Evolutionary conservation across 345 rosid genomes (phyloP).

Genomic region (Streptanthus diversifolius): DNA sequence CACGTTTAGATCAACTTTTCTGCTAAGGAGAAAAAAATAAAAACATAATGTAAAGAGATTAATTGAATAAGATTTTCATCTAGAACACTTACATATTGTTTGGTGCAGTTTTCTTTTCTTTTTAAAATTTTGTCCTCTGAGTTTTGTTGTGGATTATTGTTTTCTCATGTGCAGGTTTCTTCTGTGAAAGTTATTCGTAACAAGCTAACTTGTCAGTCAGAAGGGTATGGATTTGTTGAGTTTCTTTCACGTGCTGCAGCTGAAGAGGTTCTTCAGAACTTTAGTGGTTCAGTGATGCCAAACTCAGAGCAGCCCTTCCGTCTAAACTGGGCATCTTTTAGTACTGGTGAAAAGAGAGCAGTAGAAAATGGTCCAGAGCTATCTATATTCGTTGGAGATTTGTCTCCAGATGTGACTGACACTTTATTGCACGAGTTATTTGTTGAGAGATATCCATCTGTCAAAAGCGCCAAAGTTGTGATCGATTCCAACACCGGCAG

Average conservation of each 20-base stretch:
- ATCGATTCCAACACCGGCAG: slow-evolving; percentile 83
- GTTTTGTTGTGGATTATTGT: background rate
- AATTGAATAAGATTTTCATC: slow-evolving; percentile 1
- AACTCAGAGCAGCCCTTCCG: slow-evolving; percentile 88
- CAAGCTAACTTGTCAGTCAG: slow-evolving; percentile 83
- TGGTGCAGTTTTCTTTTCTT: background rate
- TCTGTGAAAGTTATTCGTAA: slow-evolving; percentile 86
- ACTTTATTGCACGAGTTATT: slow-evolving; percentile 70
- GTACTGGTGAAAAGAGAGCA: slow-evolving; percentile 68
- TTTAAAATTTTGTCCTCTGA: background rate
- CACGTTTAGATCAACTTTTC: slow-evolving; percentile 24
- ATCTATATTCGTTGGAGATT: slow-evolving; percentile 90
- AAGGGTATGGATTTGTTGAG: slow-evolving; percentile 94
- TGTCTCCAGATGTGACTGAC: slow-evolving; percentile 94
- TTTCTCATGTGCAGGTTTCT: slow-evolving; percentile 47
- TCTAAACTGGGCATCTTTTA: slow-evolving; percentile 90
- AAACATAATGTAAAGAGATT: background rate
- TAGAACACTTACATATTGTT: background rate
- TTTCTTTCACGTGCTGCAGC: slow-evolving; percentile 71
- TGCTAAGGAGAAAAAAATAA: background rate
- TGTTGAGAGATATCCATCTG: slow-evolving; percentile 67
- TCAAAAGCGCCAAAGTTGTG: slow-evolving; percentile 93
- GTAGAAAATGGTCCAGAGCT: slow-evolving; percentile 69
- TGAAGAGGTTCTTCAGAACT: slow-evolving; percentile 82
- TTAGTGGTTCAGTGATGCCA: slow-evolving; percentile 74